phyloP scores from a whole-genome alignment of 768 basidiomycete species.

The Agrocybe pediades region DNA sequence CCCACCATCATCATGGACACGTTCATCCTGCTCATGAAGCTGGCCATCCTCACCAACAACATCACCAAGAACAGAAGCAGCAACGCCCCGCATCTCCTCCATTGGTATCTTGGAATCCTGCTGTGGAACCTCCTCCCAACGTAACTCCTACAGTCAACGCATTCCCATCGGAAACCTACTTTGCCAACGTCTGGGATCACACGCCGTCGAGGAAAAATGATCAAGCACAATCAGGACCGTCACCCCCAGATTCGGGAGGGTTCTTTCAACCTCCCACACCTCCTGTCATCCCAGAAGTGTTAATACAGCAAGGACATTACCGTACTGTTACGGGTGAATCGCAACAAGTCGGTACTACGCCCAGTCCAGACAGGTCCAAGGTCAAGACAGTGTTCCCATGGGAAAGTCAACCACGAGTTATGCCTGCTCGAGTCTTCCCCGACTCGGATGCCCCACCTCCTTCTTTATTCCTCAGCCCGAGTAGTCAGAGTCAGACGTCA shows the following conservation, averaged over 20 bases:
- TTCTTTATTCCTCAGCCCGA: conserved; percentile 39
- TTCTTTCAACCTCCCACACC: conserved; percentile 66
- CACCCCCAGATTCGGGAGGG: conserved; percentile 42
- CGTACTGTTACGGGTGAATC: conserved; percentile 58
- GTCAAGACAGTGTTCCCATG: conserved; percentile 91
- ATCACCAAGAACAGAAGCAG: conserved; percentile 29
- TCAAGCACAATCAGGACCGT: conserved; percentile 30
- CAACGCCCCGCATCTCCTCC: conserved; percentile 60
- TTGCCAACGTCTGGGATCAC: conserved; percentile 86
- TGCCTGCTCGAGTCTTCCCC: conserved; percentile 77
- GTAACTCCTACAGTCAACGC: conserved; percentile 51
- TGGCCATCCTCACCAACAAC: conserved; percentile 21
- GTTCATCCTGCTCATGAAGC: conserved; percentile 17
- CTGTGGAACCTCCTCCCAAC: conserved; percentile 77
- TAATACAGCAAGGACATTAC: conserved; percentile 77
- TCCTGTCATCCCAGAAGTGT: conserved; percentile 64
- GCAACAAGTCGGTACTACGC: conserved; percentile 36
- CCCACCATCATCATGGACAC: conserved; percentile 15
- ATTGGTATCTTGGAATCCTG: conserved; percentile 78
- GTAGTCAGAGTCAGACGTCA: conserved; percentile 36
- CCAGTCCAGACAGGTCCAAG: conserved; percentile 70
- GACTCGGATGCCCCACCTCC: conserved; percentile 58
- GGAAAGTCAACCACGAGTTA: conserved; percentile 75
- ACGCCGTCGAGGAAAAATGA: conserved; percentile 43
- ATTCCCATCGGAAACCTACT: conserved; percentile 78